Conservation (phyloP, 768 basidiomycete species). For the Suillus hirtellus region DNA sequence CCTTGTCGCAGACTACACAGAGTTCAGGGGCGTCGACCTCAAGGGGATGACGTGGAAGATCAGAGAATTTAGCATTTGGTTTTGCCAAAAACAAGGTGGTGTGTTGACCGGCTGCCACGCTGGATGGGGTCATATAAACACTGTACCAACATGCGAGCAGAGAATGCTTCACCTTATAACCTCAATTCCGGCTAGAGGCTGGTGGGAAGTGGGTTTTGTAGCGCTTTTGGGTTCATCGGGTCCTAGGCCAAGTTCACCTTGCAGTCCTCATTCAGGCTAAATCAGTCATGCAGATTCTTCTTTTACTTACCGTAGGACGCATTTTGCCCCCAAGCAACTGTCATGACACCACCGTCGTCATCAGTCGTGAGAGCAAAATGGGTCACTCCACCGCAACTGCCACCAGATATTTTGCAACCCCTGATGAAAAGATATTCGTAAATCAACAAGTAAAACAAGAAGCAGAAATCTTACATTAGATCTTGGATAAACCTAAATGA, state of each 20-base stretch:
- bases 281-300: not conserved
- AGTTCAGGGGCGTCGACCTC: constrained; percentile 66
- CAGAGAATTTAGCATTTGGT: constrained; percentile 72
- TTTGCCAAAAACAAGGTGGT: constrained; percentile 81
- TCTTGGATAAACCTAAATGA: constrained; percentile 87
- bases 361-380: constrained; percentile 81
- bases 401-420: constrained; percentile 75
- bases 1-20: constrained; percentile 73
- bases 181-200: constrained; percentile 74
- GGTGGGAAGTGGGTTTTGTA: constrained; percentile 75
- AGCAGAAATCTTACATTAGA: constrained; percentile 57
- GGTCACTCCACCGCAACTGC: constrained; percentile 83
- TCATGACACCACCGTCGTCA: constrained; percentile 75
- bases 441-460: not conserved
- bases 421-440: constrained; percentile 34
- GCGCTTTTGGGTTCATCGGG: constrained; percentile 82
- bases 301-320: constrained; percentile 67
- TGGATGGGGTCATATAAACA: constrained; percentile 29
- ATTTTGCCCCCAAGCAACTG: constrained; percentile 83
- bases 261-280: constrained; percentile 7
- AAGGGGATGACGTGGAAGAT: constrained; percentile 77
- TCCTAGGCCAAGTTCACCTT: constrained; percentile 81
- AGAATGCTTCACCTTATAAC: constrained; percentile 65
- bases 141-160: not conserved
- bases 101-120: constrained; percentile 84